These are phyloP conservation scores for Aspergillus ustus DNA, from an alignment of 2,329 filamentous ascomycete species.

Conservation along the genomic window DNA sequence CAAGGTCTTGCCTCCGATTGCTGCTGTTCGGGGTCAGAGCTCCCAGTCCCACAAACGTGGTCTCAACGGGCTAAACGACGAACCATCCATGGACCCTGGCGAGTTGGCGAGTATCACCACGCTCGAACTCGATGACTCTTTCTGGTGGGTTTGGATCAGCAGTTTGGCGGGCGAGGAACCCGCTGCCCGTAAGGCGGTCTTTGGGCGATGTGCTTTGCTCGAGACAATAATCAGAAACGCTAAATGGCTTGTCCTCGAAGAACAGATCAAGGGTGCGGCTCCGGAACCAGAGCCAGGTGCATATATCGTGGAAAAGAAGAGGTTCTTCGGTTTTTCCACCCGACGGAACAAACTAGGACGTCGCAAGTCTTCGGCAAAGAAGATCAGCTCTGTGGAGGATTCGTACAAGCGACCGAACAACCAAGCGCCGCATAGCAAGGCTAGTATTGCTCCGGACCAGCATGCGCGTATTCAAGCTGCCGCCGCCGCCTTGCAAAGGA, in stretches of 20 bases:
- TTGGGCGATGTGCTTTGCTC: constrained; percentile 88
- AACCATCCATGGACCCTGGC: constrained; percentile 77
- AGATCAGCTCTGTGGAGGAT: constrained; percentile 54
- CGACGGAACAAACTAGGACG: constrained; percentile 71
- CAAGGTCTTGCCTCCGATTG: constrained; percentile 85
- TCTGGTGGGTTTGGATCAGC: constrained; percentile 99
- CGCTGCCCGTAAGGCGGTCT: constrained; percentile 81
- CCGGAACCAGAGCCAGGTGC: constrained; percentile 81
- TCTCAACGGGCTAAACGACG: constrained; percentile 72
- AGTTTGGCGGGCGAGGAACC: constrained; percentile 93
- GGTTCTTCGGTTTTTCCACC: constrained; percentile 81
- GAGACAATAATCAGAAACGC: constrained; percentile 83
- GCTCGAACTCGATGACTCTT: constrained; percentile 88
- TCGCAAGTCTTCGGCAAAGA: constrained; percentile 72
- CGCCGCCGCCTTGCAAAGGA: constrained; percentile 78
- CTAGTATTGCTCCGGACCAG: constrained; percentile 85
- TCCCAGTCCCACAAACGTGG: constrained; percentile 81
- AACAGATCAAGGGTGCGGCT: constrained; percentile 91
- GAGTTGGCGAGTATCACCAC: constrained; percentile 90
- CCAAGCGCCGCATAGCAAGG: constrained; percentile 69
- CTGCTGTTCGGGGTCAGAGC: constrained; percentile 72
- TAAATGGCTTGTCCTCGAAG: constrained; percentile 93
- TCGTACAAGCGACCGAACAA: constrained; percentile 57
- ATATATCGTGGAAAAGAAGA: constrained; percentile 94
- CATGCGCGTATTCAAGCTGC: constrained; percentile 92